phyloP scores from a whole-genome alignment of 1,284 basidiomycete genomes.

The Trichosporon sp. region DNA sequence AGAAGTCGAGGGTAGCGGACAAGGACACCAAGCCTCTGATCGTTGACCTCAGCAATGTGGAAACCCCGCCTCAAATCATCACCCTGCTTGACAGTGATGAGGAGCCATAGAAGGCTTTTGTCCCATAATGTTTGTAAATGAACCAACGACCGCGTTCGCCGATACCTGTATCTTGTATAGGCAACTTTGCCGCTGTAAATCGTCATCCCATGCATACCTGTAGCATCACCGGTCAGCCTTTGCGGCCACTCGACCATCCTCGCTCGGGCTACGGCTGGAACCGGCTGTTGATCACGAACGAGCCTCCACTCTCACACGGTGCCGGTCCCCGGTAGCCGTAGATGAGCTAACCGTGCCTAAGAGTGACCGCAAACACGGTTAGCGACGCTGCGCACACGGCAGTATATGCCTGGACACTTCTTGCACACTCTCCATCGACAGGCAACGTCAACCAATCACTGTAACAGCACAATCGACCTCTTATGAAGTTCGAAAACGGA shows the following conservation, averaged over 20 bases:
- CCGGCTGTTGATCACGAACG: background rate
- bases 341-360: slow-evolving; percentile 7
- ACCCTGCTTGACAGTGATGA: slow-evolving; percentile 6
- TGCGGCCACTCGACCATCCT: too few relatives aligned
- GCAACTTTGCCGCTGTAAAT: too few relatives aligned
- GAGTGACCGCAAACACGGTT: background rate
- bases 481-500: background rate
- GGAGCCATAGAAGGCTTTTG: background rate
- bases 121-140: too few relatives aligned
- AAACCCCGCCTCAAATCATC: background rate
- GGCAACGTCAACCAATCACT: too few relatives aligned
- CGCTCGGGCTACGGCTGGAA: too few relatives aligned
- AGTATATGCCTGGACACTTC: too few relatives aligned
- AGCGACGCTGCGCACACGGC: background rate
- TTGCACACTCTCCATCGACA: too few relatives aligned
- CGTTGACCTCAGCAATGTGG: background rate
- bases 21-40: background rate
- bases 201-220: too few relatives aligned
- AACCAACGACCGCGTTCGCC: too few relatives aligned
- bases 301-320: background rate
- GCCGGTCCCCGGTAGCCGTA: background rate
- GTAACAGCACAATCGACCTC: background rate
- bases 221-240: too few relatives aligned
- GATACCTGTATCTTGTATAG: too few relatives aligned
- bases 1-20: background rate